Base-by-base conservation (phyloP, 129 eudicot species). In the Smallanthus sonchifolius region DNA sequence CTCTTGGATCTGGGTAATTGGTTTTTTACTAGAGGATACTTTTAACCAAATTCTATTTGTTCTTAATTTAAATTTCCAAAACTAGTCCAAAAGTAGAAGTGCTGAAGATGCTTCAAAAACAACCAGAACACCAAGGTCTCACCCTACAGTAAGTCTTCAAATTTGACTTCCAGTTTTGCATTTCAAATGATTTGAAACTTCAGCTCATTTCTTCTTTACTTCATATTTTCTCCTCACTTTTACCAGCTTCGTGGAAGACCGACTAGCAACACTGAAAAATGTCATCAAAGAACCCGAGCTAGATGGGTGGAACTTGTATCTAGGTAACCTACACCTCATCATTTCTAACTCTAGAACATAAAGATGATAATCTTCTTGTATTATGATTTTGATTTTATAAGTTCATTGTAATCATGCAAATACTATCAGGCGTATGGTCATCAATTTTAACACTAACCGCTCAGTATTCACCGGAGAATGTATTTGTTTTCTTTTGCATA, bases 201-300 rank as follows among this genome's bases (percentile, higher is more conserved):
- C 2, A 7, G 20, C 6, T 61, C 10, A 20, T 10, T 57, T 17
- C 11, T 39, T 62, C 20, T 75, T 55, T 44, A 1, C 13, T 3
- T 36, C 8, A 55, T 48, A 35, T 34, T 68, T 17, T 63, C 62
- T 70, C 20, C 15, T 45, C 39, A 5, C 10, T 38, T 77, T 68
- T 71, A 61, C 76, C 84, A 91, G 99, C 87, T 95, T 91, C 74
- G 99, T 95, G 72, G 99, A 95, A 80, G 99, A 95, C 70, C 91
- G 99, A 14, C 82, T 95, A 54, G 97, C 96, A 10, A 95, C 99
- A 43, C 79, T 95, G 64, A 95, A 87, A 85, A 95, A 95, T 75
- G 99, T 95, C 17, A 95, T 95, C 69, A 95, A 95, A 70, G 97
- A 91, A 78, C 90, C 97, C 2, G 97, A 91, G 59, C 64, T 95